These are phyloP conservation scores for Sporothrix phasma DNA, from an alignment of 2,329 filamentous ascomycete species.

Conservation along the genomic window DNA sequence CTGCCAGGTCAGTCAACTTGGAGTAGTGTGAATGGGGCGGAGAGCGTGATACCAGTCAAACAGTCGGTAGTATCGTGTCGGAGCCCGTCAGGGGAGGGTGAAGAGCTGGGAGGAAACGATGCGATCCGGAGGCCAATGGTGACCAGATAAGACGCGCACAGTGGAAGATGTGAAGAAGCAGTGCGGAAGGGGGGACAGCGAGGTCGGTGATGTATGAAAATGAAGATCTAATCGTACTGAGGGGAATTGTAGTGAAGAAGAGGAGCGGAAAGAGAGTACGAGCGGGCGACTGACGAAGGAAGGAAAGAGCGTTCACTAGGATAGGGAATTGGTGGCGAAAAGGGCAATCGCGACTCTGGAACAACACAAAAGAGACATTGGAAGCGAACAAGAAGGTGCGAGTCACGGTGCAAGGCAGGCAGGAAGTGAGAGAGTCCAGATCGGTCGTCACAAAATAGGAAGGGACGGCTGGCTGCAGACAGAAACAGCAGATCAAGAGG, in stretches of 20 bases:
- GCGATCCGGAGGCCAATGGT: not conserved
- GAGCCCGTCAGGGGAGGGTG: constrained; percentile 4
- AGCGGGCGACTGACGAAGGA: not conserved
- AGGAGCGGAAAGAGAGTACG: not conserved
- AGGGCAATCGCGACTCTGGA: too few relatives aligned
- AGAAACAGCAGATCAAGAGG: not conserved
- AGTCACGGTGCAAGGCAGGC: constrained; percentile 1
- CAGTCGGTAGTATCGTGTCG: constrained; percentile 8
- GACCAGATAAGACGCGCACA: not conserved
- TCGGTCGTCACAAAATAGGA: constrained; percentile 8
- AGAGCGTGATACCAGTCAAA: too few relatives aligned
- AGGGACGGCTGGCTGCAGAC: constrained; percentile 8
- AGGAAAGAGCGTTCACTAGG: not conserved
- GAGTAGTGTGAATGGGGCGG: not conserved
- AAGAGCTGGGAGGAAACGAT: constrained; percentile 1
- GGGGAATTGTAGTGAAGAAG: not conserved
- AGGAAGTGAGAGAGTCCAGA: not conserved
- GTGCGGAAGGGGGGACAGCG: not conserved
- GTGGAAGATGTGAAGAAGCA: not conserved
- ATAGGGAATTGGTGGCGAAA: constrained; percentile 4
- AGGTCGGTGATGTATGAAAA: not conserved
- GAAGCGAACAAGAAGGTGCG: not conserved
- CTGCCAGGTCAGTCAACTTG: not conserved
- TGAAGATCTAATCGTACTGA: not conserved
- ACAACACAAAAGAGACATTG: too few relatives aligned